Conservation (phyloP, 768 basidiomycete species). For the Rhodotorula kratochvilovae region DNA sequence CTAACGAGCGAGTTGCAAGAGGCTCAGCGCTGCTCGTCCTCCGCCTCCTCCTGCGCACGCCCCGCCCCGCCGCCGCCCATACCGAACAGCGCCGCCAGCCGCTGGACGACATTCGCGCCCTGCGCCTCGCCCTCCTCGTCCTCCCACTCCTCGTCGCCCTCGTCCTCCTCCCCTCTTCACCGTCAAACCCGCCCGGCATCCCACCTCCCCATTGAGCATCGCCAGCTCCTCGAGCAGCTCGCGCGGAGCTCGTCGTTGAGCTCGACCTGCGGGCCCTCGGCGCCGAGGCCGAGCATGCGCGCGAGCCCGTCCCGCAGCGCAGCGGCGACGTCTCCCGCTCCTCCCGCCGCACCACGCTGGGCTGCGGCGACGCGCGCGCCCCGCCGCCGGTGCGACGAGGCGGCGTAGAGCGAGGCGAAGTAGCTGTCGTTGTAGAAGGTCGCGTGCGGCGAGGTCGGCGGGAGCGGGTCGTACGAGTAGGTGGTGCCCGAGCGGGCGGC, state of each 20-base stretch:
- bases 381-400: not conserved
- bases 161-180: conserved; percentile 45
- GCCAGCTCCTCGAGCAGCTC: conserved; percentile 35
- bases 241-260: conserved; percentile 29
- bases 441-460: conserved; percentile 58
- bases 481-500: conserved; percentile 52
- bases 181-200: conserved; percentile 44
- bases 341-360: not conserved
- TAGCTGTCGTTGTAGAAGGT: conserved; percentile 68
- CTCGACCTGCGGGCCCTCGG: conserved; percentile 15
- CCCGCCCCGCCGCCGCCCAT: not conserved
- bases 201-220: conserved; percentile 21
- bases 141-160: conserved; percentile 26
- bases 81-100: conserved; percentile 25
- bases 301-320: conserved; percentile 25
- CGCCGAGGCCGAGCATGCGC: conserved; percentile 25
- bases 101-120: conserved; percentile 11
- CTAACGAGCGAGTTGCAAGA: not conserved
- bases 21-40: not conserved
- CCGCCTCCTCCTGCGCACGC: not conserved
- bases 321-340: not conserved
- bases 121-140: conserved; percentile 30
- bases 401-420: conserved; percentile 54
- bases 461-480: conserved; percentile 79
- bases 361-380: not conserved